Conservation (phyloP, 1,139 yeast species). For the Scheffersomyces titani region DNA sequence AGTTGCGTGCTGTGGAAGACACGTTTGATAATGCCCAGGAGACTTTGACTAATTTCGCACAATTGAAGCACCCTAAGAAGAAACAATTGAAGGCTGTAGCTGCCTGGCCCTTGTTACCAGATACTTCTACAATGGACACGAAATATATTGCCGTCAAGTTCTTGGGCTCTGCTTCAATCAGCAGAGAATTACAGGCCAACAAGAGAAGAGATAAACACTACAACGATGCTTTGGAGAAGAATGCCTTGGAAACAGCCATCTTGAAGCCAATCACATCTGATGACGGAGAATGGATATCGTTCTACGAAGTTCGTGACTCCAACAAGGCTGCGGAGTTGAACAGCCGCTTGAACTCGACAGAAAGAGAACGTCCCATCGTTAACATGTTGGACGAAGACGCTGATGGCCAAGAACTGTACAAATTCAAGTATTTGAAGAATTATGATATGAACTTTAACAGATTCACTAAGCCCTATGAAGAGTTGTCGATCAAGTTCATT, state of each 20-base stretch:
- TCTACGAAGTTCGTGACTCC: constrained; percentile 48
- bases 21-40: constrained; percentile 68
- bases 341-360: constrained; percentile 50
- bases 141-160: constrained; percentile 71
- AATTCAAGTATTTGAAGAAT: constrained; percentile 70
- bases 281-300: constrained; percentile 81
- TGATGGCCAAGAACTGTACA: constrained; percentile 40
- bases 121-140: constrained; percentile 84
- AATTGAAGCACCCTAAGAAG: constrained; percentile 75
- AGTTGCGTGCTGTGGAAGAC: constrained; percentile 68
- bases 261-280: constrained; percentile 76
- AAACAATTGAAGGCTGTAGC: constrained; percentile 71
- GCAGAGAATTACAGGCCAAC: constrained; percentile 35
- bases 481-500: constrained; percentile 43
- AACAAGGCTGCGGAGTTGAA: constrained; percentile 34
- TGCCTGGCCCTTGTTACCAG: constrained; percentile 85
- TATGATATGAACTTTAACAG: constrained; percentile 72
- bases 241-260: constrained; percentile 60
- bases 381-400: constrained; percentile 42
- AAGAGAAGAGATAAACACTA: constrained; percentile 39
- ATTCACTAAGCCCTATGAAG: constrained; percentile 46
- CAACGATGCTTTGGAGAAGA: constrained; percentile 41
- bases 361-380: constrained; percentile 45
- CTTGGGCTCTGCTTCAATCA: constrained; percentile 73
- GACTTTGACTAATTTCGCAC: constrained; percentile 41